Conservation (phyloP, 306 rosid genomes). For the Comarum palustre region DNA sequence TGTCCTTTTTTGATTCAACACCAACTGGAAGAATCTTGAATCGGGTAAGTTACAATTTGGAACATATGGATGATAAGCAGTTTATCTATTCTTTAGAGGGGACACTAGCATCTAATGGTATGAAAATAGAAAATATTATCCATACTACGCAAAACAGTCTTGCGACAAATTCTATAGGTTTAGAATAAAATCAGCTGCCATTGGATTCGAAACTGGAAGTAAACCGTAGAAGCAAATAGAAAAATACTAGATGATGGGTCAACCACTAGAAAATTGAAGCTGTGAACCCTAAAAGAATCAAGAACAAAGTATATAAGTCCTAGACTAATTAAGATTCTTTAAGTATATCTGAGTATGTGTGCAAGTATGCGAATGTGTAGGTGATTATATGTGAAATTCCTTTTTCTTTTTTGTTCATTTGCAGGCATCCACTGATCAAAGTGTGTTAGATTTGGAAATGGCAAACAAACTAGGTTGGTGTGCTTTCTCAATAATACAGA, state of each 20-base stretch:
- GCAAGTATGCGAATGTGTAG: background rate
- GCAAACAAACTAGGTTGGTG: constrained; percentile 79
- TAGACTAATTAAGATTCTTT: background rate
- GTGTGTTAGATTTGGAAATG: constrained; percentile 87
- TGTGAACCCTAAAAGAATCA: background rate
- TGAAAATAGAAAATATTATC: background rate
- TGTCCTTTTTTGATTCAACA: constrained; percentile 93
- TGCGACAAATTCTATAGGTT: background rate
- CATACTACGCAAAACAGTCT: background rate
- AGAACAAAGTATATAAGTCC: background rate
- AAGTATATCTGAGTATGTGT: background rate
- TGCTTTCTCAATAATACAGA: constrained; percentile 85
- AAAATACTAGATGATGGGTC: background rate
- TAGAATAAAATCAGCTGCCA: background rate
- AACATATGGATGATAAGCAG: background rate
- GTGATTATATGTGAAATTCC: background rate
- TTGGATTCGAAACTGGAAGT: background rate
- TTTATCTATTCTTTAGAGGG: background rate
- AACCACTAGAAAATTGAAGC: background rate
- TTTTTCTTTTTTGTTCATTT: constrained; percentile 25
- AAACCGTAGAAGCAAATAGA: background rate
- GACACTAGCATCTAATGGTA: background rate
- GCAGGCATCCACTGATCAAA: constrained; percentile 95
- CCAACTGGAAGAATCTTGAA: constrained; percentile 97
- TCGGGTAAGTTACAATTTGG: constrained; percentile 50